Conservation (phyloP, 2,329 filamentous ascomycete species). For the Stagonosporopsis cucurbitacearum region DNA sequence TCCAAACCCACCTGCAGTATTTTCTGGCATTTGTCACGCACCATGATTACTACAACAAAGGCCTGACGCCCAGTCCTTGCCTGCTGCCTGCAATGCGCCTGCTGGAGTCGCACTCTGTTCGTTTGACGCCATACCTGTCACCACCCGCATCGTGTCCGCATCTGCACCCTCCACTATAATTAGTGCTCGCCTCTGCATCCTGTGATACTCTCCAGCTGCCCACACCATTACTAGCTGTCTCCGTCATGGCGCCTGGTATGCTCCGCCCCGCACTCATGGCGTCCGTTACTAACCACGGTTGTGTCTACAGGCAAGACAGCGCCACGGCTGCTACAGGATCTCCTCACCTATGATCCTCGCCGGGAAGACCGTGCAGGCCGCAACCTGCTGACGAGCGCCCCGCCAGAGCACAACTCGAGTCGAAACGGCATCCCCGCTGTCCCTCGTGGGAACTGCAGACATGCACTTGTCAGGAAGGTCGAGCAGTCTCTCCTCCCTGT, state of each 20-base stretch:
- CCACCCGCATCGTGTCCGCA: conserved; percentile 9
- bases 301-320: conserved; percentile 57
- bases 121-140: conserved; percentile 14
- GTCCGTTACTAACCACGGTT: conserved; percentile 20
- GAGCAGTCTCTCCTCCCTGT: conserved; percentile 60
- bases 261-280: conserved; percentile 3
- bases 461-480: conserved; percentile 64
- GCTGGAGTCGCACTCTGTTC: conserved; percentile 20
- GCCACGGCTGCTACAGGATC: conserved; percentile 59
- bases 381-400: conserved; percentile 65
- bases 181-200: conserved; percentile 1
- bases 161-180: conserved; percentile 5
- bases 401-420: conserved; percentile 58
- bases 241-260: conserved; percentile 35
- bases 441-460: conserved; percentile 59
- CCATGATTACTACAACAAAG: conserved; percentile 6
- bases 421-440: conserved; percentile 42
- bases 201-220: not conserved
- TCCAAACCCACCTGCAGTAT: not conserved
- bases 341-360: conserved; percentile 59
- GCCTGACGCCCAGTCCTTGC: conserved; percentile 11
- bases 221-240: conserved; percentile 9
- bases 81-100: conserved; percentile 26
- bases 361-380: conserved; percentile 53
- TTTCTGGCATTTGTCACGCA: conserved; percentile 7